Evolutionary conservation across 2,329 filamentous ascomycete genomes (phyloP), one percentile per base, ranked within the genome.

Genomic region (Beauveria sp.): DNA sequence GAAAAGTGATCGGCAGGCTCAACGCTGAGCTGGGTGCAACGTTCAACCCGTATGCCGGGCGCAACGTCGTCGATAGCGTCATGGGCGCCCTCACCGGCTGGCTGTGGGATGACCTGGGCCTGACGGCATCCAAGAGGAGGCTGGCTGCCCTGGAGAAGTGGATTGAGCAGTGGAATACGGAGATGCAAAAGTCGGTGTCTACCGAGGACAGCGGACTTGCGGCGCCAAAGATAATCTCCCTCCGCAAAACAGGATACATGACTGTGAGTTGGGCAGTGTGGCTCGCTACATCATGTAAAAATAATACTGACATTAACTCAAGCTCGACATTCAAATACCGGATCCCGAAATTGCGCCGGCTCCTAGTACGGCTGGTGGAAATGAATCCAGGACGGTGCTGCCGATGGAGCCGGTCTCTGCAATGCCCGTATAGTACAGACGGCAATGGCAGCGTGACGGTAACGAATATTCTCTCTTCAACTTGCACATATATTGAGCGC

Each of bases 31-130:
- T 98, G 18, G 77, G 88, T 45, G 82, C 82, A n/a, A 87, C 88
- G 0, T 97, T 96, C 72, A 85, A 89, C 69, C 93, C 95, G 0
- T 93, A 87, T 72, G 86, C 81, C 60, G 76, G 84, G 68, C 81
- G 90, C 56, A 96, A 96, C 67, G 85, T 93, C 69, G 66, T 96
- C 0, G 95, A 99, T 73, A 84, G 86, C 14, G 72, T 91, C 12
- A 72, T 98, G 67, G 92, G 93, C 2, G 79, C 96, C 5, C 75
- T 92, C 40, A 98, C 95, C 0, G 90, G 93, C 24, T 99, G 93
- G 90, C 70, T 98, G 40, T 98, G 92, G 91, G 95, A 99, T 63
- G 93, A 98, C 71, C 69, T 93, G 24, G 92, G 93, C 1, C 75
- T 91, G 42, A 90, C 90, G 3, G 86, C 82, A 9, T 83, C 89